phyloP scores from a whole-genome alignment of 345 rosid genomes.

The Sonneratia alba region DNA sequence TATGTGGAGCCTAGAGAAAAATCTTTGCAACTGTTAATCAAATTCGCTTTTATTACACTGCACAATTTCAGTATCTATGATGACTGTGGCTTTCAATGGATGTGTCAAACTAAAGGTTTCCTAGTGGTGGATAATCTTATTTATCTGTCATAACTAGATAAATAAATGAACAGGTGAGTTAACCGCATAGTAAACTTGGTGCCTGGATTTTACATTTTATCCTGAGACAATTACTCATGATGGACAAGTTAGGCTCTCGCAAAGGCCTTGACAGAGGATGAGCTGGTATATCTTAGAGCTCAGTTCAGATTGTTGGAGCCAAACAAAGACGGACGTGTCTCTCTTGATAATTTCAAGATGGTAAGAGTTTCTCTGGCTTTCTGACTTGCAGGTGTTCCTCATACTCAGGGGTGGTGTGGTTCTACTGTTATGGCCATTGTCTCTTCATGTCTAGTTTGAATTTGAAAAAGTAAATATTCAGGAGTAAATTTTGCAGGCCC shows the following conservation, averaged over 20 bases:
- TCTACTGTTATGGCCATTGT: not conserved
- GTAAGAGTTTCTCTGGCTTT: slow-evolving; percentile 25
- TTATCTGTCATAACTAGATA: not conserved
- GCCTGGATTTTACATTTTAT: not conserved
- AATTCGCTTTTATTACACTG: not conserved
- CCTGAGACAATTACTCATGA: not conserved
- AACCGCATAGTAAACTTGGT: not conserved
- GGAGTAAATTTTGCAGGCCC: slow-evolving; percentile 41
- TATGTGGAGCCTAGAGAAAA: not conserved
- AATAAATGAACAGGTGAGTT: not conserved
- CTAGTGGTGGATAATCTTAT: not conserved
- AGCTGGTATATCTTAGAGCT: slow-evolving; percentile 63
- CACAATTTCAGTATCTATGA: not conserved
- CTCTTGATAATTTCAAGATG: slow-evolving; percentile 54
- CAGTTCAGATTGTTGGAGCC: slow-evolving; percentile 82
- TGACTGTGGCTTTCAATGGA: not conserved
- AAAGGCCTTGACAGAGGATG: slow-evolving; percentile 75
- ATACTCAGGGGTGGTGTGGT: not conserved
- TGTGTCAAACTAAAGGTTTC: not conserved
- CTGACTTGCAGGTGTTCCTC: not conserved
- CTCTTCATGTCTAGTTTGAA: not conserved
- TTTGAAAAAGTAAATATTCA: not conserved
- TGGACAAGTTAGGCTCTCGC: slow-evolving; percentile 58
- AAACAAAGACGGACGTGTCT: slow-evolving; percentile 50
- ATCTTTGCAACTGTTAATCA: not conserved